Conservation (phyloP, 129 eudicot species). For the Tagetes patula region DNA sequence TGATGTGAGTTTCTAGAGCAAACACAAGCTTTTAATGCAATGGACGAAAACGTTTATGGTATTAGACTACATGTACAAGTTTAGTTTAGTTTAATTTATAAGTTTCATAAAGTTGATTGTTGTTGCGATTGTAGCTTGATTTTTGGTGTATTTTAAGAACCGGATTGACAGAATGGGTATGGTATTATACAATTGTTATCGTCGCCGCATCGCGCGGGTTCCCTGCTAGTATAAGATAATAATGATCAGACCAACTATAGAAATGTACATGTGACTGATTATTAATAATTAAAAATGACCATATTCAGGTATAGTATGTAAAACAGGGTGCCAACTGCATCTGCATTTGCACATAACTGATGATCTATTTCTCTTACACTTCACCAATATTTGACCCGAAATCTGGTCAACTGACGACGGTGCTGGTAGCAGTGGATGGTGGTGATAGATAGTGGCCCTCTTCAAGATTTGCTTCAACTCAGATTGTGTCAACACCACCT, state of each 20-base stretch:
- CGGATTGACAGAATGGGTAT: no score
- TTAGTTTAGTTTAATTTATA: no score
- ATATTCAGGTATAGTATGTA: constrained; percentile 42
- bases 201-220: no score
- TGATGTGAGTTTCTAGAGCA: no score
- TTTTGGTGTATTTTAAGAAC: no score
- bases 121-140: no score
- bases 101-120: no score
- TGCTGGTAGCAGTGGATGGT: not conserved
- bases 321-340: constrained; percentile 44
- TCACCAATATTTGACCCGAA: constrained; percentile 17
- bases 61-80: no score
- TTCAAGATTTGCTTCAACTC: constrained; percentile 39
- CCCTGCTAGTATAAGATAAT: not conserved
- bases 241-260: not conserved
- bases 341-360: constrained; percentile 10
- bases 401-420: not conserved
- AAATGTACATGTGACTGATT: not conserved
- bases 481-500: constrained; percentile 39
- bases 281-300: not conserved
- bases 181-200: no score
- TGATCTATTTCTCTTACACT: constrained; percentile 19
- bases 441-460: constrained; percentile 20
- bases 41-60: no score
- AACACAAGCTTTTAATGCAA: no score